These are phyloP conservation scores for Colletotrichum echinochloae DNA, from an alignment of 2,329 filamentous ascomycete genomes.

Conservation along the genomic window DNA sequence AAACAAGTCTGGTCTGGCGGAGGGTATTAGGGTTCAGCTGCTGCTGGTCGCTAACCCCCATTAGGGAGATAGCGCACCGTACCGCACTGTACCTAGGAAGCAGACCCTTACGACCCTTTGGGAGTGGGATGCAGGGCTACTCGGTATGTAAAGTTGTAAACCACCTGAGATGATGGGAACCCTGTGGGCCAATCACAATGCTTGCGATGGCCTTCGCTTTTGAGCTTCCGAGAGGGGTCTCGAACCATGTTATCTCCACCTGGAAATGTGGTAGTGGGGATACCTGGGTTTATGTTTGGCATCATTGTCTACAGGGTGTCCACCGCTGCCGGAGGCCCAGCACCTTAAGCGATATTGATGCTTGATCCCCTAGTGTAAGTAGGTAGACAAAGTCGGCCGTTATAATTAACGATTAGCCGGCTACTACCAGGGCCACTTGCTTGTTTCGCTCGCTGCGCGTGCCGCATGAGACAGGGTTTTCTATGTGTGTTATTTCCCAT, in stretches of 20 bases:
- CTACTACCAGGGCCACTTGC: background rate
- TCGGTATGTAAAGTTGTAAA: too few species aligned
- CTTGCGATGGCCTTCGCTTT: constrained; percentile 32
- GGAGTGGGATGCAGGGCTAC: constrained; percentile 20
- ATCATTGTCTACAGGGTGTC: constrained; percentile 27
- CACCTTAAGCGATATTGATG: constrained; percentile 37
- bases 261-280: constrained; percentile 24
- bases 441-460: background rate
- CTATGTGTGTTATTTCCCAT: constrained; percentile 3
- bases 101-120: background rate
- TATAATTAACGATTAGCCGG: constrained; percentile 21
- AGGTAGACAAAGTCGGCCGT: constrained; percentile 7
- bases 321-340: constrained; percentile 26
- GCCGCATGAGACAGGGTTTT: constrained; percentile 24
- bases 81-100: background rate
- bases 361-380: constrained; percentile 12
- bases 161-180: background rate
- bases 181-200: constrained; percentile 30
- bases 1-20: constrained; percentile 5
- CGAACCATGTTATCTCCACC: constrained; percentile 38
- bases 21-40: constrained; percentile 35
- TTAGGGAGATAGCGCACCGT: background rate
- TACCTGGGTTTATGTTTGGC: constrained; percentile 35
- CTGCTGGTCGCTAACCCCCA: constrained; percentile 26
- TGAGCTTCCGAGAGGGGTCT: constrained; percentile 21